Conservation (phyloP, 2,329 filamentous ascomycete species). For the Epichloe hybrida region DNA sequence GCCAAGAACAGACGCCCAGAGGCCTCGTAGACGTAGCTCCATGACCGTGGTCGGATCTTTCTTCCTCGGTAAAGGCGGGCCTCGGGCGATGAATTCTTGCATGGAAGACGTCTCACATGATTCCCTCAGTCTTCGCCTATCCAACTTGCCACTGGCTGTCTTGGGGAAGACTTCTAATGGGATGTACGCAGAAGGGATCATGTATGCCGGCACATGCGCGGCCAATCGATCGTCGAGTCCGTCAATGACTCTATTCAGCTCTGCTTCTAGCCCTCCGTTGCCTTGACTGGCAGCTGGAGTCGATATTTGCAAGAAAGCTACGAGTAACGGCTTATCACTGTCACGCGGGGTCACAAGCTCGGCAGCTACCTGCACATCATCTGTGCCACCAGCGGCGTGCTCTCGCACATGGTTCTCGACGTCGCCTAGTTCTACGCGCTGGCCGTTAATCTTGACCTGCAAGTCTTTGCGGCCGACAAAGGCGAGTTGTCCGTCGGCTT, state of each 20-base stretch:
- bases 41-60: neutral
- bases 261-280: neutral
- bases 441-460: conserved; percentile 47
- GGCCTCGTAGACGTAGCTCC: neutral
- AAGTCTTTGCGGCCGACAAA: conserved; percentile 39
- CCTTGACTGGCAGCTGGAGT: neutral
- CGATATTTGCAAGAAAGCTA: conserved; percentile 1
- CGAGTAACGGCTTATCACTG: conserved; percentile 1
- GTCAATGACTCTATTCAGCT: neutral
- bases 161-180: neutral
- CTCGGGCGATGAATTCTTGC: neutral
- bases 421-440: conserved; percentile 35
- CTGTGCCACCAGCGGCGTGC: neutral
- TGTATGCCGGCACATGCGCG: neutral
- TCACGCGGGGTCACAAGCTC: neutral
- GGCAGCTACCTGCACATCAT: neutral
- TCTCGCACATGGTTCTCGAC: conserved; percentile 11
- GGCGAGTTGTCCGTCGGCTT: conserved; percentile 1
- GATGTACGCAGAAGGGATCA: conserved; percentile 2
- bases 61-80: neutral
- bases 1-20: conserved; percentile 7
- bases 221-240: neutral
- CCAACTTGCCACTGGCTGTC: neutral
- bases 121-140: neutral
- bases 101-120: neutral